Evolutionary conservation across 2,329 filamentous ascomycete genomes (phyloP).

Genomic region (Nigrospora oryzae): DNA sequence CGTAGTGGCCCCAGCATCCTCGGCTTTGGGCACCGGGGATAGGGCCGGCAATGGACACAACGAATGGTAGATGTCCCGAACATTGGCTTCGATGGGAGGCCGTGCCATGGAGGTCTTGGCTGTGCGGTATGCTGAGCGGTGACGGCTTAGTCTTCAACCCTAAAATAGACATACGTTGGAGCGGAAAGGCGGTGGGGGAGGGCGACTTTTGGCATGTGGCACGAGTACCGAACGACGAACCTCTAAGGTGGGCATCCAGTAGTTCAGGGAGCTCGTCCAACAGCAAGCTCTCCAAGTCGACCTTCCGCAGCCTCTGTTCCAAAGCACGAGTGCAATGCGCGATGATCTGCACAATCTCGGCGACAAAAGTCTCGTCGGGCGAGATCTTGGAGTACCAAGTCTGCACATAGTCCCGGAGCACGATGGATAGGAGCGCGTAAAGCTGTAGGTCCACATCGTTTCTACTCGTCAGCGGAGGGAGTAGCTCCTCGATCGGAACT

Average conservation of each 20-base stretch:
- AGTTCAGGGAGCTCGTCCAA: slow-evolving; percentile 83
- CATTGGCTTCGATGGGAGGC: slow-evolving; percentile 51
- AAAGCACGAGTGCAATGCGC: slow-evolving; percentile 84
- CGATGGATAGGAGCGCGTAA: slow-evolving; percentile 84
- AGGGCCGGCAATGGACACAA: slow-evolving; percentile 74
- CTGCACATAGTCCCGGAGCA: slow-evolving; percentile 84
- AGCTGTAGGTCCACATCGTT: slow-evolving; percentile 91
- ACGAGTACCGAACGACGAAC: slow-evolving; percentile 34
- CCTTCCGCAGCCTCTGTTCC: slow-evolving; percentile 74
- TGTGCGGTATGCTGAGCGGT: slow-evolving; percentile 58
- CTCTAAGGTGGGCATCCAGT: slow-evolving; percentile 69
- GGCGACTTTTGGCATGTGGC: too few relatives aligned
- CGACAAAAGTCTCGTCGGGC: slow-evolving; percentile 77
- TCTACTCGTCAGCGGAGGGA: slow-evolving; percentile 87
- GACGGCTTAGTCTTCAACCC: neutral
- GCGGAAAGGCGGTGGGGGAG: neutral
- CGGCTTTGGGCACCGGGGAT: slow-evolving; percentile 60
- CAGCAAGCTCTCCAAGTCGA: slow-evolving; percentile 75
- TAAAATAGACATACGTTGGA: too few relatives aligned
- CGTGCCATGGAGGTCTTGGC: slow-evolving; percentile 50
- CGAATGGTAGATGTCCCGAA: slow-evolving; percentile 71
- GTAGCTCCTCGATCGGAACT: slow-evolving; percentile 66
- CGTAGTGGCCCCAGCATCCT: slow-evolving; percentile 38
- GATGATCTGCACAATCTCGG: slow-evolving; percentile 82
- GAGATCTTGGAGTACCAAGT: slow-evolving; percentile 93